phyloP scores from a whole-genome alignment of 192 early-diverging fungal species.

The Entomortierella chlamydospora region DNA sequence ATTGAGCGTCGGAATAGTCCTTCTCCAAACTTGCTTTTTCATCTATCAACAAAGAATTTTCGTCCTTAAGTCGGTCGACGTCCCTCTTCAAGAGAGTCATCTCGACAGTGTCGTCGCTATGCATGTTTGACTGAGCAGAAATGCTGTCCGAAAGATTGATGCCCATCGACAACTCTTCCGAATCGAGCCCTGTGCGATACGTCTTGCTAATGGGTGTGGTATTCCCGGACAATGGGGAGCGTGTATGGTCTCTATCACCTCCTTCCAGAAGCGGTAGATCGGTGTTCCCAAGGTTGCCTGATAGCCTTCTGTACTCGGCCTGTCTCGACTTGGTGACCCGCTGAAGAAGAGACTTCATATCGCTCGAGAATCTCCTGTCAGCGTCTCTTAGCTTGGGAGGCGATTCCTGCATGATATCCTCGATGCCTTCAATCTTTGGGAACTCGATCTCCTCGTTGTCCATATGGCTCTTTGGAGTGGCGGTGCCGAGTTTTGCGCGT shows the following conservation, averaged over 20 bases:
- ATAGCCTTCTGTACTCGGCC: conserved; percentile 45
- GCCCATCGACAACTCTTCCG: conserved; percentile 10
- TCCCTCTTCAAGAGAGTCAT: conserved; percentile 46
- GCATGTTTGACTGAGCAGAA: conserved; percentile 40
- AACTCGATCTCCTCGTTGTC: conserved; percentile 40
- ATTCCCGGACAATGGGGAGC: not conserved
- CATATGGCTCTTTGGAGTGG: conserved; percentile 14
- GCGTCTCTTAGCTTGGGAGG: conserved; percentile 41
- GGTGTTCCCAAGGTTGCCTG: conserved; percentile 27
- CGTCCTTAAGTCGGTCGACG: conserved; percentile 41
- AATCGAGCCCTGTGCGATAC: not conserved
- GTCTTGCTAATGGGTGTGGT: conserved; percentile 15
- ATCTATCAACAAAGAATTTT: conserved; percentile 34
- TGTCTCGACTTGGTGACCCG: conserved; percentile 37
- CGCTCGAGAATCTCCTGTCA: conserved; percentile 45
- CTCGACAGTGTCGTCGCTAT: conserved; percentile 43
- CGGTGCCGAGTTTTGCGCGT: conserved; percentile 20
- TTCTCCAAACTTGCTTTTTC: conserved; percentile 29
- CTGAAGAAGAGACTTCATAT: conserved; percentile 48
- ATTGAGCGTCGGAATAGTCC: conserved; percentile 36
- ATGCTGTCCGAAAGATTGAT: conserved; percentile 47
- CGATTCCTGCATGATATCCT: conserved; percentile 50
- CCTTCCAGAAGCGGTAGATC: conserved; percentile 11
- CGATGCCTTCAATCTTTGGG: conserved; percentile 32
- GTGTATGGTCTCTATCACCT: not conserved